Evolutionary conservation across 805 yeast genomes (phyloP).

Genomic region (Myxozyma lipomycoides): DNA sequence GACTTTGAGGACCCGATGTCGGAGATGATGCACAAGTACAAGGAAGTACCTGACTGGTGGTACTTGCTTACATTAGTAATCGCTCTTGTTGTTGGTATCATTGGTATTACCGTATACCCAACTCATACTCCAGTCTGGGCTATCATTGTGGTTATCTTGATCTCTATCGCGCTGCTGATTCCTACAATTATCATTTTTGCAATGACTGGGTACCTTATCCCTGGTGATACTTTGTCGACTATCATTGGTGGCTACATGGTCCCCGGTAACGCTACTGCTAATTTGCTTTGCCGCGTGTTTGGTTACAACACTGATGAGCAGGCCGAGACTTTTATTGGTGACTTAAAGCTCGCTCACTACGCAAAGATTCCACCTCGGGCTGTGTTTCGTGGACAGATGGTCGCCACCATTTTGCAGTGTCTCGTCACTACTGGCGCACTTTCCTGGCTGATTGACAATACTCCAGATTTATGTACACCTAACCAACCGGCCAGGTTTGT

Average conservation of each 20-base stretch:
- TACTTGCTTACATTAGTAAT: constrained; percentile 47
- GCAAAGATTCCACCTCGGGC: constrained; percentile 50
- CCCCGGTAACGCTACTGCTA: constrained; percentile 49
- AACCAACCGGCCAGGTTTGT: constrained; percentile 27
- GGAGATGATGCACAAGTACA: constrained; percentile 52
- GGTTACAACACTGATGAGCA: constrained; percentile 49
- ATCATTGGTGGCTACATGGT: constrained; percentile 47
- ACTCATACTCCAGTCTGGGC: constrained; percentile 62
- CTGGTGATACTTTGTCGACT: constrained; percentile 42
- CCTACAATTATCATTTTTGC: constrained; percentile 63
- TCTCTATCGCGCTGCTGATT: constrained; percentile 53
- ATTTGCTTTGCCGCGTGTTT: constrained; percentile 47
- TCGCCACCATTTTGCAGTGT: constrained; percentile 52
- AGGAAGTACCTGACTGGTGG: constrained; percentile 77
- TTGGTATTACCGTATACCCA: constrained; percentile 41
- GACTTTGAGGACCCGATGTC: constrained; percentile 37
- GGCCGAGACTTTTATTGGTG: constrained; percentile 41
- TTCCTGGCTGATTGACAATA: constrained; percentile 42
- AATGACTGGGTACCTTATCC: constrained; percentile 54
- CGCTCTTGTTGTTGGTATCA: constrained; percentile 36
- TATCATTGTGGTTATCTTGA: constrained; percentile 51
- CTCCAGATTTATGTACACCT: constrained; percentile 28
- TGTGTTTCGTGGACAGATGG: constrained; percentile 50
- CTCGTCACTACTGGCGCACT: constrained; percentile 50
- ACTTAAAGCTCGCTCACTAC: constrained; percentile 51